A percentile compares a stretch with the other conserved stretches of the same genome.
These are phyloP conservation scores for Somion occarium DNA, from an alignment of 1,284 basidiomycete species.

Conservation along the genomic window DNA sequence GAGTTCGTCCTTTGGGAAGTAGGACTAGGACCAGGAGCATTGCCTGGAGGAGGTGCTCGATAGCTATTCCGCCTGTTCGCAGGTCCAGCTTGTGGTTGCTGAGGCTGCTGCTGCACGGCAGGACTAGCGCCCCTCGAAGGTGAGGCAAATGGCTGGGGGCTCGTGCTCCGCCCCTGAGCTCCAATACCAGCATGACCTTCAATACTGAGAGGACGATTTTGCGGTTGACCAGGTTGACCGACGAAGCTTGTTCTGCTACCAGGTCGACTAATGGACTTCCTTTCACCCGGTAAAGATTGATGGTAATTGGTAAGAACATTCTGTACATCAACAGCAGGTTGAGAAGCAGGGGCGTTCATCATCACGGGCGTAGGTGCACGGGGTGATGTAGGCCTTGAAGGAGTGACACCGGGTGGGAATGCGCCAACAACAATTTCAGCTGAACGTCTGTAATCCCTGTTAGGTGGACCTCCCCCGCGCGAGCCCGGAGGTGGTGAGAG, in stretches of 20 bases:
- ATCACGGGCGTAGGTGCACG: slow-evolving; percentile 66
- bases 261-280: slow-evolving; percentile 49
- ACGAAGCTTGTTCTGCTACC: slow-evolving; percentile 21
- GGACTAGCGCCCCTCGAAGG: slow-evolving; percentile 47
- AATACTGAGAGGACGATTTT: slow-evolving; percentile 48
- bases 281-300: slow-evolving; percentile 86
- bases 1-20: slow-evolving; percentile 18
- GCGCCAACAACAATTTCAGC: slow-evolving; percentile 75
- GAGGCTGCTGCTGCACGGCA: slow-evolving; percentile 24
- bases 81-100: slow-evolving; percentile 12
- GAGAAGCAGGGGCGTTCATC: slow-evolving; percentile 57
- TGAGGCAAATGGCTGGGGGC: slow-evolving; percentile 48
- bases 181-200: slow-evolving; percentile 78
- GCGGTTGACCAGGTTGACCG: slow-evolving; percentile 22
- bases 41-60: slow-evolving; percentile 21
- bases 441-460: slow-evolving; percentile 51
- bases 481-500: slow-evolving; percentile 22
- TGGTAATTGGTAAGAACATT: slow-evolving; percentile 77
- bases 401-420: slow-evolving; percentile 41
- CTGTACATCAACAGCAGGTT: slow-evolving; percentile 49
- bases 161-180: slow-evolving; percentile 59
- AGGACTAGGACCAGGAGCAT: slow-evolving; percentile 5
- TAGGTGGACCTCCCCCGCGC: slow-evolving; percentile 16
- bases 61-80: slow-evolving; percentile 24
- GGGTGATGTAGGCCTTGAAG: slow-evolving; percentile 72